Percentiles rank a stretch among this genome's conserved stretches.
Evolutionary conservation across 768 basidiomycete genomes (phyloP).

Genomic region (Leccinum uliginosum): DNA sequence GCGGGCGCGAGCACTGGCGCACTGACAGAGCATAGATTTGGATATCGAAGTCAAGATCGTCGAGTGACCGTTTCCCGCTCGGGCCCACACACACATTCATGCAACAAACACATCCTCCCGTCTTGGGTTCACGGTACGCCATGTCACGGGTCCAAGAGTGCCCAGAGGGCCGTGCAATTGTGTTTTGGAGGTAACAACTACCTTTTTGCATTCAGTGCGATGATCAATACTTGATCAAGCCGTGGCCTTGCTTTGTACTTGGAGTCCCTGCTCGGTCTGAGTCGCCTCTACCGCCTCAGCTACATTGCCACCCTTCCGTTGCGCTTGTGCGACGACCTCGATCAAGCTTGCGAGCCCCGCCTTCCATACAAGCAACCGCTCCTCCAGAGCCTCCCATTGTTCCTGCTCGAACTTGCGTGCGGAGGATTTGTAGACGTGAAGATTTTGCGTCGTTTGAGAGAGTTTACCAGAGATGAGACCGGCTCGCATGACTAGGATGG

Average conservation of each 20-base stretch:
- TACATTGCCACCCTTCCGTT: slow-evolving; percentile 32
- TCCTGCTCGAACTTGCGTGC: slow-evolving; percentile 71
- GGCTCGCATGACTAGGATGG: slow-evolving; percentile 64
- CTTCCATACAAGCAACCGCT: slow-evolving; percentile 75
- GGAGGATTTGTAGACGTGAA: slow-evolving; percentile 70
- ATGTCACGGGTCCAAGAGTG: no score
- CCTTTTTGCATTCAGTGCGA: background rate
- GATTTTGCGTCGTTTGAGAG: slow-evolving; percentile 70
- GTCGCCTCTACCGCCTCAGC: slow-evolving; percentile 20
- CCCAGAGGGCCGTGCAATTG: no score
- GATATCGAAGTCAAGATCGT: no score
- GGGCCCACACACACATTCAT: no score
- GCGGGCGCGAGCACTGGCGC: no score
- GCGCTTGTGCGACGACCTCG: slow-evolving; percentile 62
- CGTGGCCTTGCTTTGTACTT: slow-evolving; percentile 18
- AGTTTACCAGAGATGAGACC: slow-evolving; percentile 79
- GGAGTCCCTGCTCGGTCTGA: slow-evolving; percentile 19
- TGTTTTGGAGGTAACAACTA: no score
- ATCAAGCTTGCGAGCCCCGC: slow-evolving; percentile 62
- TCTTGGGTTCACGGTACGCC: no score
- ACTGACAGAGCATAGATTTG: no score
- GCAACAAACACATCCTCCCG: no score
- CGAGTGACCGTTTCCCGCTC: no score
- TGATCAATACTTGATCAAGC: slow-evolving; percentile 8
- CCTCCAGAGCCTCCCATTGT: slow-evolving; percentile 79